Percentiles rank a stretch among this genome's conserved stretches.
Conservation (phyloP, 805 yeast genomes). For the Sugiyamaella lignohabitans region DNA sequence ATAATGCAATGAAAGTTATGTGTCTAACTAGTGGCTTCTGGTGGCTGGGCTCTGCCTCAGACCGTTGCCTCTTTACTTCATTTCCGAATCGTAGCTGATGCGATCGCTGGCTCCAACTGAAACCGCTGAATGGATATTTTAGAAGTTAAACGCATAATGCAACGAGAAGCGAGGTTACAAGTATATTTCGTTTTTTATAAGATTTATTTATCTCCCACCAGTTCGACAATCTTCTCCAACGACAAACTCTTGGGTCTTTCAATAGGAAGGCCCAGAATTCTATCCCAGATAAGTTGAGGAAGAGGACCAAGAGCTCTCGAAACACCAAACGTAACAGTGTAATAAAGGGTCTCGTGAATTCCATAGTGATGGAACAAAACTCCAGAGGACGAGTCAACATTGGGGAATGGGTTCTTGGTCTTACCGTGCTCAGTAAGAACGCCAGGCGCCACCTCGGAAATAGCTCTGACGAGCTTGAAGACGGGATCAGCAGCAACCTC, state of each 20-base stretch:
- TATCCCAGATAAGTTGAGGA: constrained; percentile 73
- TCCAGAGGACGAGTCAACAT: constrained; percentile 76
- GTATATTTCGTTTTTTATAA: neutral
- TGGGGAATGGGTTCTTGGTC: constrained; percentile 81
- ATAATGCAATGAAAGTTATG: too few relatives aligned
- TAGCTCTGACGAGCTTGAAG: constrained; percentile 58
- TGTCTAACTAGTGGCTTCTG: too few relatives aligned
- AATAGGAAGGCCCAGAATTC: constrained; percentile 69
- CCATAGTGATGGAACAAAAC: constrained; percentile 77
- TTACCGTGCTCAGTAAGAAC: constrained; percentile 74
- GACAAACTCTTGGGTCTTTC: constrained; percentile 68
- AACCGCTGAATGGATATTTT: too few relatives aligned
- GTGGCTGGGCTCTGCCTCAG: neutral
- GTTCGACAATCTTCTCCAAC: constrained; percentile 34
- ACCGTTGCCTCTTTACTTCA: neutral
- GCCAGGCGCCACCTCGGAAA: constrained; percentile 66
- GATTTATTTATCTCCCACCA: constrained; percentile 12
- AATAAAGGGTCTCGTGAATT: constrained; percentile 61
- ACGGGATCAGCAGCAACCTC: constrained; percentile 55
- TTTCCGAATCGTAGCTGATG: too few relatives aligned
- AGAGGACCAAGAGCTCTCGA: constrained; percentile 75
- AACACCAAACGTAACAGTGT: constrained; percentile 78
- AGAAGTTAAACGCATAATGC: too few relatives aligned
- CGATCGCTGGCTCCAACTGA: too few relatives aligned
- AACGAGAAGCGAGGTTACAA: too few relatives aligned